Evolutionary conservation across 805 yeast genomes (phyloP).

Genomic region (Komagataella mondaviorum): DNA sequence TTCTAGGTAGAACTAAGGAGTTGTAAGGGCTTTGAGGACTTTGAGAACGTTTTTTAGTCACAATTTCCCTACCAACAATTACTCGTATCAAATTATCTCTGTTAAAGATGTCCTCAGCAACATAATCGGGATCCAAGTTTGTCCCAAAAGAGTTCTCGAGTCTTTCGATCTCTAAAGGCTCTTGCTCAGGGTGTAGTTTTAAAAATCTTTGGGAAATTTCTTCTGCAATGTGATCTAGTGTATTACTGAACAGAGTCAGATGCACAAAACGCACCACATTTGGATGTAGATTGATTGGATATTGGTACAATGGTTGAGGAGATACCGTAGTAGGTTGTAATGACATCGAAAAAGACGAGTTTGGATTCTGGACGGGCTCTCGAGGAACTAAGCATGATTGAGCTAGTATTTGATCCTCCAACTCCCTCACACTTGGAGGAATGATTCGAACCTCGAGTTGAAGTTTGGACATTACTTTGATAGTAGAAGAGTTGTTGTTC

Average conservation of each 20-base stretch:
- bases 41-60: not conserved
- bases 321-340: not conserved
- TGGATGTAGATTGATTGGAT: conserved; percentile 3
- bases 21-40: not conserved
- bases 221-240: conserved; percentile 33
- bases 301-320: not conserved
- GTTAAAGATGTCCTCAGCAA: conserved; percentile 51
- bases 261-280: conserved; percentile 44
- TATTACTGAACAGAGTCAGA: conserved; percentile 34
- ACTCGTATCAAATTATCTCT: conserved; percentile 32
- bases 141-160: conserved; percentile 58
- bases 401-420: not conserved
- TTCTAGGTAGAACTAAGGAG: not conserved
- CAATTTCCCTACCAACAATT: conserved; percentile 8
- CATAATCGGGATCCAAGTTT: conserved; percentile 71
- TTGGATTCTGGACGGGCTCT: not conserved
- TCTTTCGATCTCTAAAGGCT: conserved; percentile 37
- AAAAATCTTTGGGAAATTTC: conserved; percentile 43
- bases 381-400: not conserved
- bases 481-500: not conserved
- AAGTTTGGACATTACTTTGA: not conserved
- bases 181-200: conserved; percentile 54
- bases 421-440: conserved; percentile 1
- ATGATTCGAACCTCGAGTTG: not conserved
- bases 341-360: conserved; percentile 6